Percentiles rank a stretch among this genome's conserved stretches.
phyloP scores from a whole-genome alignment of 2,329 filamentous ascomycete species.

The Botrytis elliptica region DNA sequence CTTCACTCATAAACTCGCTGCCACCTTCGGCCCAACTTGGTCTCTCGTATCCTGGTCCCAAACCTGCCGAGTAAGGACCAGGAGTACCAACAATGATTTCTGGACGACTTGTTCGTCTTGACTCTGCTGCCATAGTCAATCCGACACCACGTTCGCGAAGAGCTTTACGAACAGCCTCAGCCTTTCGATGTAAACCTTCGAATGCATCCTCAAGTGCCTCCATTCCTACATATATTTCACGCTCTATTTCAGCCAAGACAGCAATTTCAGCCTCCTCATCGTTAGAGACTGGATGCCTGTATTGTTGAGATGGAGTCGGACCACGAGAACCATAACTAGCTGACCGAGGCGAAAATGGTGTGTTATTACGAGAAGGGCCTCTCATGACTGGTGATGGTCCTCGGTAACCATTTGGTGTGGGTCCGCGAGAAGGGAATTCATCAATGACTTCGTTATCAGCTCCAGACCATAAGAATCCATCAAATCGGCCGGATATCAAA shows the following conservation, averaged over 20 bases:
- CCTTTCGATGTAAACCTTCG: slow-evolving; percentile 82
- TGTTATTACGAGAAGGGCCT: slow-evolving; percentile 35
- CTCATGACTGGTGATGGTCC: slow-evolving; percentile 34
- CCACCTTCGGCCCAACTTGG: slow-evolving; percentile 34
- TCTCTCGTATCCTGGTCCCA: slow-evolving; percentile 39
- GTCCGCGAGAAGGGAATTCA: slow-evolving; percentile 50
- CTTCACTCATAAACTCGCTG: slow-evolving; percentile 49
- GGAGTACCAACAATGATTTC: slow-evolving; percentile 44
- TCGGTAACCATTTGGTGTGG: slow-evolving; percentile 51
- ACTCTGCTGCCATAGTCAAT: slow-evolving; percentile 46
- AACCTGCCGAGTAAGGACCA: slow-evolving; percentile 38
- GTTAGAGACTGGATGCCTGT: slow-evolving; percentile 68
- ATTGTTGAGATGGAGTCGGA: slow-evolving; percentile 54
- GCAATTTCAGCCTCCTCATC: slow-evolving; percentile 94
- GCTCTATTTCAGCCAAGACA: slow-evolving; percentile 84
- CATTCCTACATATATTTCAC: slow-evolving; percentile 92
- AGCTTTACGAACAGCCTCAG: slow-evolving; percentile 74
- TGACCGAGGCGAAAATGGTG: slow-evolving; percentile 37
- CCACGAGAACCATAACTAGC: slow-evolving; percentile 48
- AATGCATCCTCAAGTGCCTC: slow-evolving; percentile 92
- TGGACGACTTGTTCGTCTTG: slow-evolving; percentile 32
- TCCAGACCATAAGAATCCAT: slow-evolving; percentile 92
- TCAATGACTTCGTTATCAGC: slow-evolving; percentile 60
- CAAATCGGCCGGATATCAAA: slow-evolving; percentile 86
- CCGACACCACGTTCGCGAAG: slow-evolving; percentile 82